Percentiles rank a stretch among this genome's conserved stretches.
Evolutionary conservation across 23 red algal species (phyloP).

Genomic region (Gracilariopsis chorda): DNA sequence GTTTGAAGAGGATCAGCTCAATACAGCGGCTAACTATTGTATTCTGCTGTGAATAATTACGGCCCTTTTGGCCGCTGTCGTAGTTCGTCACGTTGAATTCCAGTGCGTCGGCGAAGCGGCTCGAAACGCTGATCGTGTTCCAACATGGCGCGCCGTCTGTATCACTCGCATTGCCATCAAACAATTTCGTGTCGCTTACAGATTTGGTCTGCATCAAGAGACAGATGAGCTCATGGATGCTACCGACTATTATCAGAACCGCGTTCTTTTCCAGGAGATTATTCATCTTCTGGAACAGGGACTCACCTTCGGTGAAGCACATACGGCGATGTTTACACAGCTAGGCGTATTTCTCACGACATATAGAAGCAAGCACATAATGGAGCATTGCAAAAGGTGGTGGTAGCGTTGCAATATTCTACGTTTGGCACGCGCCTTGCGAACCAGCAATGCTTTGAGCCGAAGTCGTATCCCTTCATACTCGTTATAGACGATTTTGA

Average conservation of each 20-base stretch:
- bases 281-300: slow-evolving; percentile 89
- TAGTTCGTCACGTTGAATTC: slow-evolving; percentile 86
- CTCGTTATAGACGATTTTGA: slow-evolving; percentile 98
- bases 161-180: slow-evolving; percentile 88
- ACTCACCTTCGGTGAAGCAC: slow-evolving; percentile 83
- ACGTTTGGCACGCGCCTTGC: slow-evolving; percentile 76
- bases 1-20: slow-evolving; percentile 76
- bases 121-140: slow-evolving; percentile 88
- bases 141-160: slow-evolving; percentile 89
- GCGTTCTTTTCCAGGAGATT: slow-evolving; percentile 87
- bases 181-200: slow-evolving; percentile 91
- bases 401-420: slow-evolving; percentile 90
- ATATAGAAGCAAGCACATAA: slow-evolving; percentile 76
- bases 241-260: slow-evolving; percentile 86
- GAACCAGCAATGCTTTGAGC: slow-evolving; percentile 88
- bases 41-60: slow-evolving; percentile 86
- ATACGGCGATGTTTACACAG: slow-evolving; percentile 94
- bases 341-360: slow-evolving; percentile 88
- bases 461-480: slow-evolving; percentile 85
- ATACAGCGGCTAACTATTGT: slow-evolving; percentile 84
- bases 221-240: slow-evolving; percentile 95
- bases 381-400: slow-evolving; percentile 97
- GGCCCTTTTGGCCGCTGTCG: slow-evolving; percentile 78
- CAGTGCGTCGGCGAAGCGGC: slow-evolving; percentile 85
- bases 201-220: slow-evolving; percentile 88